phyloP scores from a whole-genome alignment of 257 asterid genomes.

The Catharanthus roseus region DNA sequence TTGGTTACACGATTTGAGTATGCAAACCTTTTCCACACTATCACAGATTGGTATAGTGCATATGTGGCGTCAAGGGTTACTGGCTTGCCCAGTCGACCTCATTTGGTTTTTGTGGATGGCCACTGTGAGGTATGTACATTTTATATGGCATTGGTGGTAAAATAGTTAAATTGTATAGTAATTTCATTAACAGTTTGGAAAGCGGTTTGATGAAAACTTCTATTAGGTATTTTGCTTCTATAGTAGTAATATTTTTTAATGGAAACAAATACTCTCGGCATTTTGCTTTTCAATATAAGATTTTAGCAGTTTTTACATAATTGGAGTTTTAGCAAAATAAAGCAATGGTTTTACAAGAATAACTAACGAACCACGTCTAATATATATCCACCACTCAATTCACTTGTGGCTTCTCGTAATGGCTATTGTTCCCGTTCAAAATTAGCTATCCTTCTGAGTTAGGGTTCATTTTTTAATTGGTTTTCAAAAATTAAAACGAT shows the following conservation, averaged over 20 bases:
- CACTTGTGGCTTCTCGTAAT: neutral
- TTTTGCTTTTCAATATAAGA: neutral
- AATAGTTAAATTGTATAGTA: neutral
- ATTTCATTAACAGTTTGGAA: neutral
- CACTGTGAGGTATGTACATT: slow-evolving; percentile 72
- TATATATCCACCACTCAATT: neutral
- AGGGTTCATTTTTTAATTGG: too few species aligned
- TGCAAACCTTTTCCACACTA: slow-evolving; percentile 91
- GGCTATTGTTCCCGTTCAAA: neutral
- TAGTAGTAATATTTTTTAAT: neutral
- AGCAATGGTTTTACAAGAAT: neutral
- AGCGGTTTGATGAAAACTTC: neutral
- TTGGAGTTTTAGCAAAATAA: neutral
- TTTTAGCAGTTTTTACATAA: neutral
- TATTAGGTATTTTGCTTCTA: neutral
- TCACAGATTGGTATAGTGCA: slow-evolving; percentile 98
- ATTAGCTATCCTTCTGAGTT: neutral
- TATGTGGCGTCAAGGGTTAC: slow-evolving; percentile 85
- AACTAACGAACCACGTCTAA: neutral
- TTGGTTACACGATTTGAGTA: slow-evolving; percentile 87
- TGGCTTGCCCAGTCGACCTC: slow-evolving; percentile 89
- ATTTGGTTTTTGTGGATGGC: slow-evolving; percentile 84
- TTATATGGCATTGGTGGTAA: neutral
- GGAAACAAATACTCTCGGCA: neutral
- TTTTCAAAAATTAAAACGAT: too few species aligned